Evolutionary conservation across 176 grass and related monocot species (phyloP).

Genomic region (Zea mays): Zm-B73-REFERENCE-NAM-5.0 NC_050099.1:185487501-185488000

Average conservation of each 20-base stretch:
- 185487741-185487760: background rate
- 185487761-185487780: background rate
- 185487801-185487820: background rate
- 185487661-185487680: background rate
- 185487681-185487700: background rate
- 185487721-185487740: conserved; percentile 18
- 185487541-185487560: too few relatives aligned
- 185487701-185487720: conserved; percentile 3
- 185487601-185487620: too few relatives aligned
- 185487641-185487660: too few relatives aligned
- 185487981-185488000: background rate
- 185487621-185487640: background rate
- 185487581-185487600: too few relatives aligned
- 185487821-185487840: background rate
- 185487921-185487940: conserved; percentile 24
- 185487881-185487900: background rate
- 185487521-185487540: too few relatives aligned
- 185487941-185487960: background rate
- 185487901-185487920: background rate
- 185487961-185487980: background rate
- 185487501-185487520: too few relatives aligned
- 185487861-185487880: background rate
- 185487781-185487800: conserved; percentile 1
- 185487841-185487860: background rate
- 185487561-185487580: too few relatives aligned